Evolutionary conservation across 257 asterid species (phyloP).

Genomic region (Jaltomata sinuosa): DNA sequence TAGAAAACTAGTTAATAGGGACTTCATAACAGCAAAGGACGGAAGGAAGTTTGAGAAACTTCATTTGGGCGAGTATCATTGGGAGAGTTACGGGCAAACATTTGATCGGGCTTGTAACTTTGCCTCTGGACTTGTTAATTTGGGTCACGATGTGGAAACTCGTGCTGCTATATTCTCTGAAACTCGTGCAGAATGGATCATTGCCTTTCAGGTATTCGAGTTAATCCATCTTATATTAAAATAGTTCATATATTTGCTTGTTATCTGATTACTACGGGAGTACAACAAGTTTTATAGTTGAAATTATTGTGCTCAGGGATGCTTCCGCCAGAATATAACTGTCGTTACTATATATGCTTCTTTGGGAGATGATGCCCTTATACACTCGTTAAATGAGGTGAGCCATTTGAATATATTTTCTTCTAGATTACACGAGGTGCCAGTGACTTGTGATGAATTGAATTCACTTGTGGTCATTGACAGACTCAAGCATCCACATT

Average conservation of each 20-base stretch:
- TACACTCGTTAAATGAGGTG: constrained; percentile 89
- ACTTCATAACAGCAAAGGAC: constrained; percentile 45
- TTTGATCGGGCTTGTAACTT: constrained; percentile 59
- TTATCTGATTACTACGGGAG: neutral
- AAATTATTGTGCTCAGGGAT: constrained; percentile 40
- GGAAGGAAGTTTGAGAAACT: constrained; percentile 88
- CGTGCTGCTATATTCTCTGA: constrained; percentile 87
- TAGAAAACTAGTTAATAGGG: constrained; percentile 51
- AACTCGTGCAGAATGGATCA: constrained; percentile 76
- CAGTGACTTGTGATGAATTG: neutral
- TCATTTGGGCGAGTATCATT: constrained; percentile 76
- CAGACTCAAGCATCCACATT: constrained; percentile 89
- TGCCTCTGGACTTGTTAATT: constrained; percentile 76
- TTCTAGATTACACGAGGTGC: neutral
- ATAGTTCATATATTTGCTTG: neutral
- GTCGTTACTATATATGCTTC: constrained; percentile 89
- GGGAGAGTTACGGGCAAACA: constrained; percentile 56
- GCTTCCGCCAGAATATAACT: constrained; percentile 76
- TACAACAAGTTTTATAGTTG: neutral
- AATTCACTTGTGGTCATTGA: constrained; percentile 1
- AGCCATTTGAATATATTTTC: neutral
- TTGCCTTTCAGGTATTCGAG: constrained; percentile 57
- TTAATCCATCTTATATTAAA: neutral
- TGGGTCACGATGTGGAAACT: constrained; percentile 70
- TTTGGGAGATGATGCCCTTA: constrained; percentile 83